Evolutionary conservation across 345 rosid genomes (phyloP).

Genomic region (Chamaenerion angustifolium): DNA sequence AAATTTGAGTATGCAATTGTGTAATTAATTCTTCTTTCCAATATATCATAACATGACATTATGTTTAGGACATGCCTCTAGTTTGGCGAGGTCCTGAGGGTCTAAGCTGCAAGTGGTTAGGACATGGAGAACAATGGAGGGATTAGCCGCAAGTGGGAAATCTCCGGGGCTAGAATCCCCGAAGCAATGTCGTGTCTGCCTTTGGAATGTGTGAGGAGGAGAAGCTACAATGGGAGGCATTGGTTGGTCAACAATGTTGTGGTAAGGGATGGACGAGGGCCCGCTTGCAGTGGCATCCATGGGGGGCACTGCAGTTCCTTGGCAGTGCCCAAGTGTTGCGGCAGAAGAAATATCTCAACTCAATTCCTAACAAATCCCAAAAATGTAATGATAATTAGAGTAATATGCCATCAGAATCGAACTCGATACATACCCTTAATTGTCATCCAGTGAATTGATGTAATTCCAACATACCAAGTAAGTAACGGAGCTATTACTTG

Average conservation of each 20-base stretch:
- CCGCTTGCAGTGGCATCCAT: conserved; percentile 87
- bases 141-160: conserved; percentile 89
- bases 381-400: not conserved
- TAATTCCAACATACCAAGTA: too few species aligned
- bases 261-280: conserved; percentile 50
- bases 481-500: too few species aligned
- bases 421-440: too few species aligned
- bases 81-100: conserved; percentile 87
- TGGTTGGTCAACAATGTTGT: conserved; percentile 63
- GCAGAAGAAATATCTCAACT: conserved; percentile 10
- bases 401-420: not conserved
- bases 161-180: conserved; percentile 92
- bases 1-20: too few species aligned
- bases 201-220: conserved; percentile 37
- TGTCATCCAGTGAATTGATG: too few species aligned
- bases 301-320: conserved; percentile 45
- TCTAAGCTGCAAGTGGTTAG: conserved; percentile 76
- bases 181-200: conserved; percentile 62
- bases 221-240: conserved; percentile 36
- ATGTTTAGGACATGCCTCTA: conserved; percentile 54
- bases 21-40: too few species aligned
- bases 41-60: too few species aligned
- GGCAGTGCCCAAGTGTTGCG: conserved; percentile 42
- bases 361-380: not conserved
- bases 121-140: conserved; percentile 86